Percentiles rank a stretch among this genome's conserved stretches.
Evolutionary conservation across 148 eudicot genomes (phyloP).

Genomic region (Polygonum maritimum): DNA sequence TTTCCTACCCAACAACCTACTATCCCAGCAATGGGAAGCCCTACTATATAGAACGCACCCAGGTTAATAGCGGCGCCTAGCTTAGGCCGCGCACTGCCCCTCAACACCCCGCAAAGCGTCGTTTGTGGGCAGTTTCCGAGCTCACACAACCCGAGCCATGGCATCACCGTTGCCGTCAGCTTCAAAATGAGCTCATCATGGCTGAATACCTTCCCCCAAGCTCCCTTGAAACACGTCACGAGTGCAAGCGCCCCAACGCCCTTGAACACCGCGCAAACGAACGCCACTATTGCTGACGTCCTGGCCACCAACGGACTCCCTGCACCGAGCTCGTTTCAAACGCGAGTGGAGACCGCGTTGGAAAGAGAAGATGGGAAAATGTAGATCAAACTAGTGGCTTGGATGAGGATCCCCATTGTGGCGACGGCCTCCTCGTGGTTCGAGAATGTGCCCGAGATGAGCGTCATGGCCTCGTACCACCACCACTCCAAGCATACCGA

Average conservation of each 20-base stretch:
- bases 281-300: constrained; percentile 12
- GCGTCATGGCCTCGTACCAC: constrained; percentile 42
- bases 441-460: constrained; percentile 16
- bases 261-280: constrained; percentile 12
- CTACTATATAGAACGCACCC: constrained; percentile 20
- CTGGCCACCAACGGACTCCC: constrained; percentile 21
- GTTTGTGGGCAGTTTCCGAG: constrained; percentile 47
- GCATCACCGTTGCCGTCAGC: constrained; percentile 18
- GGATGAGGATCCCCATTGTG: constrained; percentile 38
- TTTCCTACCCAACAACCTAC: no score
- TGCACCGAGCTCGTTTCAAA: constrained; percentile 37
- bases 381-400: constrained; percentile 31
- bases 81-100: constrained; percentile 29
- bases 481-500: constrained; percentile 47
- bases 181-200: constrained; percentile 10
- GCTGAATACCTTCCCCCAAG: constrained; percentile 29
- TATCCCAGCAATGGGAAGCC: constrained; percentile 3
- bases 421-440: constrained; percentile 22
- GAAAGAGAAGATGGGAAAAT: constrained; percentile 39
- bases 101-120: constrained; percentile 29
- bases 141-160: constrained; percentile 29
- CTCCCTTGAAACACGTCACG: constrained; percentile 9
- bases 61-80: constrained; percentile 26
- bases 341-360: constrained; percentile 23
- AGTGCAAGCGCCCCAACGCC: constrained; percentile 17